A percentile compares a stretch with the other conserved stretches of the same genome.
Conservation (phyloP, 164 flowering plant species). For the Nymphaea colorata region DNA sequence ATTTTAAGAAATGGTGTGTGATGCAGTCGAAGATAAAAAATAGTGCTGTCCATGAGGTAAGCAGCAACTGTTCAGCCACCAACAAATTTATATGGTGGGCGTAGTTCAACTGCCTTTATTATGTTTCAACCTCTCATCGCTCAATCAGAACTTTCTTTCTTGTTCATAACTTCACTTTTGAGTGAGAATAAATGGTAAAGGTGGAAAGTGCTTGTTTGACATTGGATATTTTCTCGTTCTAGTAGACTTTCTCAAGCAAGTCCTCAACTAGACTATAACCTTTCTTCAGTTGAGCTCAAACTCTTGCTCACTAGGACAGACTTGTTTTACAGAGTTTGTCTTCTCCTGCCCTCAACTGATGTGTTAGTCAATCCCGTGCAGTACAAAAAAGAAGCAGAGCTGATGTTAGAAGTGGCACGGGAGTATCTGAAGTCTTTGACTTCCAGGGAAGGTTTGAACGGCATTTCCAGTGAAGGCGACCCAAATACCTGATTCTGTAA, state of each 20-base stretch:
- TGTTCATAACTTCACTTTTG: no score
- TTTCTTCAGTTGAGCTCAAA: no score
- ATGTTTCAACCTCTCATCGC: neutral
- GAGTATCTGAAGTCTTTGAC: slow-evolving; percentile 28
- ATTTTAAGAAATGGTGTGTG: slow-evolving; percentile 96
- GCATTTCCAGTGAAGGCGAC: no score
- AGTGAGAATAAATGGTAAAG: neutral
- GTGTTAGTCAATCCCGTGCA: slow-evolving; percentile 14
- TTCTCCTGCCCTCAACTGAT: neutral
- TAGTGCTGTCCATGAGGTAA: slow-evolving; percentile 73
- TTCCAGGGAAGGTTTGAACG: no score
- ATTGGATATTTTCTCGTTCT: neutral
- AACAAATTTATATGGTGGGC: neutral
- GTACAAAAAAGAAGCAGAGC: slow-evolving; percentile 71
- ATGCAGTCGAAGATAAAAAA: slow-evolving; percentile 87
- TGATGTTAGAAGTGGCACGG: slow-evolving; percentile 58
- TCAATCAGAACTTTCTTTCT: no score
- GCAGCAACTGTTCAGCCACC: neutral
- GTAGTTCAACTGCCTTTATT: neutral
- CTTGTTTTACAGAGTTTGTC: no score
- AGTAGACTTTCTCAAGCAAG: neutral
- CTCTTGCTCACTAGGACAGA: no score
- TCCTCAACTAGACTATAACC: neutral
- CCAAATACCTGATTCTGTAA: no score
- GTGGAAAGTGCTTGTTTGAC: neutral